phyloP scores from a whole-genome alignment of 2,329 filamentous ascomycete genomes.

The Alternaria dauci region DNA sequence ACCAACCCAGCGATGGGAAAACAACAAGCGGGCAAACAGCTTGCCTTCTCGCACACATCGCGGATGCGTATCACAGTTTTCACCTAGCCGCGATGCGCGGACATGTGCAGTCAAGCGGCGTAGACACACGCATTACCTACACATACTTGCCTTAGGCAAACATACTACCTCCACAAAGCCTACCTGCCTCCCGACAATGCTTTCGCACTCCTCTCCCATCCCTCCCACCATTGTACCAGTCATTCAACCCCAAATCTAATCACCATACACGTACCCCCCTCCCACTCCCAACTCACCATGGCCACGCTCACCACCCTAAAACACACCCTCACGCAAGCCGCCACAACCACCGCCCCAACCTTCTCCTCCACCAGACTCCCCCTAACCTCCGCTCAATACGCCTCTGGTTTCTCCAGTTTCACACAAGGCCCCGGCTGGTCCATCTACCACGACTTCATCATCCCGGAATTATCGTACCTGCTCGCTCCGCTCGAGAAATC shows the following conservation, averaged over 20 bases:
- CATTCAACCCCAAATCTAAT: background rate
- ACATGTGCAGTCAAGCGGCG: background rate
- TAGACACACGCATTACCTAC: background rate
- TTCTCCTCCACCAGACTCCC: background rate
- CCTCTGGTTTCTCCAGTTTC: conserved; percentile 57
- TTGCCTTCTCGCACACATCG: background rate
- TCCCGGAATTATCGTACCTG: conserved; percentile 57
- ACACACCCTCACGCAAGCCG: background rate
- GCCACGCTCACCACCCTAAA: background rate
- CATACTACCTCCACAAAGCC: background rate
- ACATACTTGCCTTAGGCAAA: background rate
- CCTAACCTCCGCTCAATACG: background rate
- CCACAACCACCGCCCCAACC: background rate
- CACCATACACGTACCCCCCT: background rate
- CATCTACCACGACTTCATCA: conserved; percentile 51
- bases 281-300: background rate
- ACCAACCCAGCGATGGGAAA: background rate
- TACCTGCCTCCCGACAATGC: background rate
- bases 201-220: background rate
- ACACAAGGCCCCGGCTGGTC: conserved; percentile 45
- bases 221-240: background rate
- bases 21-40: accelerated
- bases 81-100: background rate
- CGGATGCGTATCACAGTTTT: background rate
- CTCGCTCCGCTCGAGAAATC: conserved; percentile 55